A percentile compares a stretch with the other conserved stretches of the same genome.
phyloP scores from a whole-genome alignment of 176 grass and related monocot genomes.

The Panicum miliaceum region DNA sequence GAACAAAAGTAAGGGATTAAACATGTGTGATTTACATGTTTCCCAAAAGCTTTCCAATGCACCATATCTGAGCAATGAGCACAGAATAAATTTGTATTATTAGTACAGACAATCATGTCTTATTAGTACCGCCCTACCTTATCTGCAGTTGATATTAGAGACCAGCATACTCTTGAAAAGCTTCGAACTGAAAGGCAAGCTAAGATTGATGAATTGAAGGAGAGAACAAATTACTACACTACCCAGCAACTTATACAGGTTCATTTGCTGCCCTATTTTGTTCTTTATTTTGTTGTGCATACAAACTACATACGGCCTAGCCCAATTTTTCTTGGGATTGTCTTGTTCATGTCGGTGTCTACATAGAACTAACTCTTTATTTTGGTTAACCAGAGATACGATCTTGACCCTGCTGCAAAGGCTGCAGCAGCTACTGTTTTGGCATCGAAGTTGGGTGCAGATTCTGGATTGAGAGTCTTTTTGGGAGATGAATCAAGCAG shows the following conservation, averaged over 20 bases:
- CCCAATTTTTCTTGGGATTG: neutral
- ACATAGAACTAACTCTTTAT: conserved; percentile 31
- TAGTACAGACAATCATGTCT: conserved; percentile 11
- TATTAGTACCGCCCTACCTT: conserved; percentile 25
- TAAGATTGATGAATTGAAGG: conserved; percentile 92
- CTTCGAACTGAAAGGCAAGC: conserved; percentile 83
- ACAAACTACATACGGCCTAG: neutral
- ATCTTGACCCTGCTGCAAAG: conserved; percentile 94
- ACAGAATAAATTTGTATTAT: neutral
- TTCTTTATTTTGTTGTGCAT: neutral
- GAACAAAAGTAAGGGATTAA: neutral
- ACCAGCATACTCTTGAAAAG: conserved; percentile 78
- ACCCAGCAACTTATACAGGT: conserved; percentile 99
- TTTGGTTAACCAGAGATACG: conserved; percentile 69
- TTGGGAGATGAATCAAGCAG: conserved; percentile 62
- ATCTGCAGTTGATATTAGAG: conserved; percentile 70
- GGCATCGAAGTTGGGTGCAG: conserved; percentile 79
- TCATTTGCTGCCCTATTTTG: neutral
- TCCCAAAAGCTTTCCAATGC: neutral
- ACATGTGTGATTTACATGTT: neutral
- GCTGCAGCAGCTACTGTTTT: conserved; percentile 89
- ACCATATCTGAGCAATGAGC: neutral
- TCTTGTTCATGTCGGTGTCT: neutral
- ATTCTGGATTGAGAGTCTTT: conserved; percentile 84
- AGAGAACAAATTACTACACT: conserved; percentile 92